Conservation (phyloP, 495 filamentous ascomycete species). For the Lasiosphaeria hispida region DNA sequence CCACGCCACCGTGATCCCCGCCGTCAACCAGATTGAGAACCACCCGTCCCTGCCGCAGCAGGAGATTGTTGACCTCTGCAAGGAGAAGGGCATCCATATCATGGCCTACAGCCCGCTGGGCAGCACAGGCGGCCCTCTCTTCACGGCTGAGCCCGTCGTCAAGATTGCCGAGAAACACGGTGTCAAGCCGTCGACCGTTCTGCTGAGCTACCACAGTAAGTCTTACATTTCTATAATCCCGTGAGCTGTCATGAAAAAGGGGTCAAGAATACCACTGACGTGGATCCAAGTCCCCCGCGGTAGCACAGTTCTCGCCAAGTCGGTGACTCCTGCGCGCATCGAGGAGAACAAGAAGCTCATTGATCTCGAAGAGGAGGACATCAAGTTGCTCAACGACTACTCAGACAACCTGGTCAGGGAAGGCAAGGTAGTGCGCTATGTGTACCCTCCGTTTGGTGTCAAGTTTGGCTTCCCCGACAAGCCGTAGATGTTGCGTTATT, state of each 20-base stretch:
- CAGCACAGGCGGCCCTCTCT: conserved; percentile 71
- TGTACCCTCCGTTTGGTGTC: conserved; percentile 76
- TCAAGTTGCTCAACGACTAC: conserved; percentile 62
- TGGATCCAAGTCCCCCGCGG: conserved; percentile 59
- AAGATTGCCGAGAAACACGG: conserved; percentile 69
- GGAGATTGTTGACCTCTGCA: conserved; percentile 77
- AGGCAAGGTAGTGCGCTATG: conserved; percentile 65
- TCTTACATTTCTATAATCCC: conserved; percentile 9
- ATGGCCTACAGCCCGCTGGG: conserved; percentile 76
- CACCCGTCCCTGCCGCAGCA: conserved; percentile 82
- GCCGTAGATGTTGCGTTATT: conserved; percentile 26
- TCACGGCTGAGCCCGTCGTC: conserved; percentile 64
- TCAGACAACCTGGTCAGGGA: conserved; percentile 55
- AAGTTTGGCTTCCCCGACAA: conserved; percentile 79
- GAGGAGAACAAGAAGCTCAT: conserved; percentile 67
- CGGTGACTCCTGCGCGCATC: conserved; percentile 70
- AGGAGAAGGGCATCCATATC: conserved; percentile 68
- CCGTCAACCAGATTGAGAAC: conserved; percentile 93
- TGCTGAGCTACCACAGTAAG: conserved; percentile 75
- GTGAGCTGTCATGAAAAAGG: neutral
- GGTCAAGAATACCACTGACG: conserved; percentile 4
- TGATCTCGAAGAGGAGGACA: conserved; percentile 62
- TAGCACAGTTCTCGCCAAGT: conserved; percentile 75
- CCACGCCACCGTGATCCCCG: conserved; percentile 63
- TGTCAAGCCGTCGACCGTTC: conserved; percentile 58